Conservation (phyloP, 345 rosid genomes). For the Citrus inodora region DNA sequence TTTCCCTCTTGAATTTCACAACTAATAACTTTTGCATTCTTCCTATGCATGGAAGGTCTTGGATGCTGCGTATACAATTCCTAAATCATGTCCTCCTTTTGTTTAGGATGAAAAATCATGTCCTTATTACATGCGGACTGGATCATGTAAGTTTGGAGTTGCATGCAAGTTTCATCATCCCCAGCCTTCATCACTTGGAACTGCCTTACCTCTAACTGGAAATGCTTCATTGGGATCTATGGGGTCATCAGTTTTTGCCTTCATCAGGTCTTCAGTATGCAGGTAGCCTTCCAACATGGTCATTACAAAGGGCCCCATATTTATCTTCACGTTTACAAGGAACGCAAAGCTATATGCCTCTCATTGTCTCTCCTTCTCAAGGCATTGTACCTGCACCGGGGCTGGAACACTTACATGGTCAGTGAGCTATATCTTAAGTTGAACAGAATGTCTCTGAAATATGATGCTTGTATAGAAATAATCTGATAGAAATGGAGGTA, state of each 20-base stretch:
- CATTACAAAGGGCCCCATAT: conserved; percentile 54
- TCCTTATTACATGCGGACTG: conserved; percentile 73
- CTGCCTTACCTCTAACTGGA: conserved; percentile 34
- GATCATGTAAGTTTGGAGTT: conserved; percentile 69
- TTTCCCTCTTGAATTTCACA: neutral
- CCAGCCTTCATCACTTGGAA: conserved; percentile 48
- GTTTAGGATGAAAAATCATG: conserved; percentile 76
- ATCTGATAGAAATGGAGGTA: neutral
- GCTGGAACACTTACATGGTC: conserved; percentile 74
- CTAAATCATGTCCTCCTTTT: neutral
- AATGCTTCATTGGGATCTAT: conserved; percentile 34
- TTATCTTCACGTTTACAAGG: conserved; percentile 44
- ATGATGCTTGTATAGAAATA: neutral
- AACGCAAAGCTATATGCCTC: conserved; percentile 52
- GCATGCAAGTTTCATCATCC: conserved; percentile 91
- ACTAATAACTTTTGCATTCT: neutral
- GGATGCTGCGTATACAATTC: neutral
- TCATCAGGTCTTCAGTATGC: conserved; percentile 52
- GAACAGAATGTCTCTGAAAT: conserved; percentile 3
- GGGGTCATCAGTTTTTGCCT: conserved; percentile 40
- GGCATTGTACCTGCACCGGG: conserved; percentile 48
- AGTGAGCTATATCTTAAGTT: conserved; percentile 19
- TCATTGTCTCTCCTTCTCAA: conserved; percentile 57
- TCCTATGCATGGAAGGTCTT: neutral
- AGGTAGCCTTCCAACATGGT: conserved; percentile 53